Evolutionary conservation across 164 flowering plant genomes (phyloP).

Genomic region (Echeveria elegans): DNA sequence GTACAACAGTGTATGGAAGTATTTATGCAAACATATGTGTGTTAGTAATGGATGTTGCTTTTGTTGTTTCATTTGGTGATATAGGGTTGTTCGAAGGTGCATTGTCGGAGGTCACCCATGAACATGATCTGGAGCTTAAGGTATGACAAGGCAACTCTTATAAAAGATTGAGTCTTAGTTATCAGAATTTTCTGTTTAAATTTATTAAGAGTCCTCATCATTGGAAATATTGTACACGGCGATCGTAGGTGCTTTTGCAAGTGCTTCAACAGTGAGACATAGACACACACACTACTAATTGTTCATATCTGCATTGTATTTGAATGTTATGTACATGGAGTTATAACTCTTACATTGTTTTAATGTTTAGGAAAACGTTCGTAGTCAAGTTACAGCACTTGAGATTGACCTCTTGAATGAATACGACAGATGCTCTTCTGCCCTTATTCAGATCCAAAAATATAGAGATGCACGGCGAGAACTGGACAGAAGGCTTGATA

Average conservation of each 20-base stretch:
- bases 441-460: conserved; percentile 37
- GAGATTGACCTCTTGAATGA: conserved; percentile 40
- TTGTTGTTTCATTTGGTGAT: conserved; percentile 19
- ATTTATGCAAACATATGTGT: neutral
- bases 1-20: too few relatives aligned
- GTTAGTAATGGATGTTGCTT: neutral
- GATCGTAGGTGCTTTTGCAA: too few relatives aligned
- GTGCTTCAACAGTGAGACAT: too few relatives aligned
- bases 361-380: conserved; percentile 54
- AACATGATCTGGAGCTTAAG: conserved; percentile 34
- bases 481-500: conserved; percentile 55
- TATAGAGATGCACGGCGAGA: conserved; percentile 47
- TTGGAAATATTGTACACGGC: neutral
- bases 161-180: too few relatives aligned
- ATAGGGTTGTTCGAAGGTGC: conserved; percentile 36
- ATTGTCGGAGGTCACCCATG: conserved; percentile 40
- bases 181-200: too few relatives aligned
- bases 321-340: neutral
- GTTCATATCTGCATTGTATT: neutral
- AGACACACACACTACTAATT: neutral
- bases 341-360: conserved; percentile 8
- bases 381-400: conserved; percentile 38
- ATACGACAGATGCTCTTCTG: conserved; percentile 35
- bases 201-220: neutral
- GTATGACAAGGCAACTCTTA: conserved; percentile 19